Evolutionary conservation across 106 monocot genomes (phyloP), one percentile per base, ranked within the genome.

Genomic region (Dendrobium nobile): DNA sequence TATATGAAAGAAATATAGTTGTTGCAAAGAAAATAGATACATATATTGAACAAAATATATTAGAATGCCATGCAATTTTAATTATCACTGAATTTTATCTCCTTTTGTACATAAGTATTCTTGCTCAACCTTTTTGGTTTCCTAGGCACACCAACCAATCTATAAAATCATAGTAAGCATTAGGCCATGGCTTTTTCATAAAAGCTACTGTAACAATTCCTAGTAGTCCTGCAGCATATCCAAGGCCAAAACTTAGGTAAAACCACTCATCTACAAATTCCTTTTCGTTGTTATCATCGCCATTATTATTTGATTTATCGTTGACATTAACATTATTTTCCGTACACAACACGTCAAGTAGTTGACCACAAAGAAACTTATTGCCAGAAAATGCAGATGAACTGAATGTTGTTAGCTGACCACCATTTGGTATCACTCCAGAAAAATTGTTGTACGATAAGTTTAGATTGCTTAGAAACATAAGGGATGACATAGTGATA

Each of bases 391-490:
- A 59, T 18, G 56, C 41, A 1, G 75, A 75, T 45, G 75, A 41
- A 42, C 3, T 9, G 47, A 82, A 70, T 17, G 82, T 82, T 6
- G 20, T 20, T 0, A 82, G 9, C 82, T 82, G 82, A n/a, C 54
- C 56, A 22, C 58, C 75, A 22, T 33, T 17, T 13, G 82, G 82
- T 58, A 82, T 61, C 13, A 4, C 26, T 45, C 82, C 82, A 3
- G 75, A 59, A 40, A 82, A 45, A 26, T 76, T 75, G 28, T 28
- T 28, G 28, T 28, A 28, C 1, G 28, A 28, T 28, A 28, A 28
- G 28, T 28, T 1, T 0, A 28, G 28, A 28, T 28, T 28, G 1
- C 28, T 28, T 28, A 28, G 28, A 28, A 28, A 28, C 28, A 28
- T 28, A 28, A 28, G 28, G 28, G 28, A 28, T 28, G 28, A 28